Percentiles rank a stretch among this genome's conserved stretches.
Conservation (phyloP, 2,329 filamentous ascomycete species). For the Cercospora berteroae region DNA sequence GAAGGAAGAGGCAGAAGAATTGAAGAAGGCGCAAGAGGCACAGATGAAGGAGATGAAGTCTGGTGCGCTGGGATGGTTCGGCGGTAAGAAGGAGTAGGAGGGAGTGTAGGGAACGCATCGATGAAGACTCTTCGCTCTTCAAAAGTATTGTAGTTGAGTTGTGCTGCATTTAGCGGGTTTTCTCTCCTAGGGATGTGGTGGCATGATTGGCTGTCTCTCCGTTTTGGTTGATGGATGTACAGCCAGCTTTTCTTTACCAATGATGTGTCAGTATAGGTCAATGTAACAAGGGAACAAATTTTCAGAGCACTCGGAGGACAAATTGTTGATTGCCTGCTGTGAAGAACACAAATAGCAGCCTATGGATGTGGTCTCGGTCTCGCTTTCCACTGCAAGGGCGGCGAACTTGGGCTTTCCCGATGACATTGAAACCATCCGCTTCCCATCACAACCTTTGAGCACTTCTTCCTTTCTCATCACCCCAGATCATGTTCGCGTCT, state of each 20-base stretch:
- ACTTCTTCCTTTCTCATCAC: not conserved
- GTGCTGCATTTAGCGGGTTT: conserved; percentile 5
- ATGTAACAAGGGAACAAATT: not conserved
- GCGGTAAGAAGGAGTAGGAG: conserved; percentile 31
- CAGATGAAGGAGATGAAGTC: conserved; percentile 90
- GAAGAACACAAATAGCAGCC: not conserved
- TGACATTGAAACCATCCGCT: not conserved
- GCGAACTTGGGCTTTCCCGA: not conserved
- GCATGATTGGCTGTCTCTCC: not conserved
- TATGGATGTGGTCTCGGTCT: not conserved
- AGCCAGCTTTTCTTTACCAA: not conserved
- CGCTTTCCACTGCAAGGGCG: not conserved
- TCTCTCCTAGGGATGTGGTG: not conserved
- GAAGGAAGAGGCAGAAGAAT: conserved; percentile 83
- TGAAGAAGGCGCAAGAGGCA: conserved; percentile 87
- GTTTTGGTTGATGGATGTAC: not conserved
- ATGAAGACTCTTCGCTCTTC: not conserved
- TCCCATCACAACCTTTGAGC: not conserved
- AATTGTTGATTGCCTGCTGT: not conserved
- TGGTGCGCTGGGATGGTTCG: conserved; percentile 61
- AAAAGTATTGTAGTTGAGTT: not conserved
- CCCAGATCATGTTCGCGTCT: not conserved
- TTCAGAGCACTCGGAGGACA: not conserved
- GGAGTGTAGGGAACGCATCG: not conserved
- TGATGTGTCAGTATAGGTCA: not conserved